Conservation (phyloP, 192 early-diverging fungal species). For the Backusella mclennaniae region DNA sequence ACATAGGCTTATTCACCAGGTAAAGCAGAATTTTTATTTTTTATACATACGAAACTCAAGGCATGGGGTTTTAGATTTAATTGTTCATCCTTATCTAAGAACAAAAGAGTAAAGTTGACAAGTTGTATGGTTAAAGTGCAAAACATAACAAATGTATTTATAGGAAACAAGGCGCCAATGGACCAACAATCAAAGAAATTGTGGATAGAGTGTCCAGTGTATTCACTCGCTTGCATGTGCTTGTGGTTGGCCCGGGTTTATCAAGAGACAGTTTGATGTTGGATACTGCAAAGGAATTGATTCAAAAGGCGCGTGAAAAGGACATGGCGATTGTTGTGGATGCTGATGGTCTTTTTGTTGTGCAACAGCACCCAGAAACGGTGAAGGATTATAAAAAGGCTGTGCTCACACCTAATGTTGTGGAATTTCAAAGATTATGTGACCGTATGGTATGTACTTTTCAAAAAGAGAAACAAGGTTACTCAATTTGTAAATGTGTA, state of each 20-base stretch:
- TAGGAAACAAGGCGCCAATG: constrained; percentile 6
- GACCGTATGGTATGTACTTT: constrained; percentile 40
- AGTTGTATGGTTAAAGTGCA: too few species aligned
- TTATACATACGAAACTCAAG: neutral
- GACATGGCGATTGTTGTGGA: constrained; percentile 83
- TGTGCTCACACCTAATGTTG: constrained; percentile 86
- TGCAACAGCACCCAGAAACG: constrained; percentile 69
- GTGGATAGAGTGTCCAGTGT: constrained; percentile 47
- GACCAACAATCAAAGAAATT: constrained; percentile 33
- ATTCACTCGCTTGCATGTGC: constrained; percentile 73
- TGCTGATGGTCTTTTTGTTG: constrained; percentile 85
- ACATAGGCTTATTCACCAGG: constrained; percentile 45
- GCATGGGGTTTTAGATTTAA: constrained; percentile 57
- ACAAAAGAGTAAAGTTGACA: constrained; percentile 28
- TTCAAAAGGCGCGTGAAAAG: constrained; percentile 62
- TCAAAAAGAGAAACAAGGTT: neutral
- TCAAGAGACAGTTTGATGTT: constrained; percentile 73
- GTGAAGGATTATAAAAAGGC: constrained; percentile 70
- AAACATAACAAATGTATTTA: neutral
- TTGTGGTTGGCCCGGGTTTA: constrained; percentile 91
- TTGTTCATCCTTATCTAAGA: constrained; percentile 88
- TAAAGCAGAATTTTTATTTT: neutral
- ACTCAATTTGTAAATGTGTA: neutral
- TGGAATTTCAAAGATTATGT: constrained; percentile 82
- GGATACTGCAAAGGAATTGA: constrained; percentile 60